phyloP scores from a whole-genome alignment of 2,329 filamentous ascomycete genomes.

The Diaporthe helianthi region DNA sequence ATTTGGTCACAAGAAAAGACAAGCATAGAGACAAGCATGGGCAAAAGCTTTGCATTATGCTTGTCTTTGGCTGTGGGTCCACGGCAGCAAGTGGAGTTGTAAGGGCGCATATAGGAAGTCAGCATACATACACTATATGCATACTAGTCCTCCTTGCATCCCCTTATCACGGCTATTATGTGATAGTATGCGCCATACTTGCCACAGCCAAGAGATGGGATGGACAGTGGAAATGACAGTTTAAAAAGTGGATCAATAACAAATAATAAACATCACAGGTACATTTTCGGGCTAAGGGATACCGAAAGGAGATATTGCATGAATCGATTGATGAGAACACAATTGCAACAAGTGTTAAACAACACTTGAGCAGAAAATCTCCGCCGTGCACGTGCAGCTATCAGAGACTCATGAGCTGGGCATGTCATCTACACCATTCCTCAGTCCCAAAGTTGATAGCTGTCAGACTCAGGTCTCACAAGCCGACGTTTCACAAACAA shows the following conservation, averaged over 20 bases:
- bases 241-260: no score
- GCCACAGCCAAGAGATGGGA: not conserved
- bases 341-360: not conserved
- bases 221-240: not conserved
- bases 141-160: not conserved
- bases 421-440: not conserved
- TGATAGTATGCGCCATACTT: not conserved
- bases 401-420: not conserved
- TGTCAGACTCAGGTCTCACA: not conserved
- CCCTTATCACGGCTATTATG: not conserved
- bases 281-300: not conserved
- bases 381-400: not conserved
- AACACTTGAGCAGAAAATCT: not conserved
- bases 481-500: not conserved
- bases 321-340: no score
- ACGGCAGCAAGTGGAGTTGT: no score
- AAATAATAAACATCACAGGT: not conserved
- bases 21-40: slow-evolving; percentile 21
- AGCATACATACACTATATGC: not conserved
- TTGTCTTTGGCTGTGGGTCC: not conserved
- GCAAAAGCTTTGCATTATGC: slow-evolving; percentile 16
- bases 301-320: not conserved
- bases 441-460: not conserved
- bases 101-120: not conserved
- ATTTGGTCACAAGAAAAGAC: not conserved